Evolutionary conservation across 2,329 filamentous ascomycete genomes (phyloP).

Genomic region (Aspergillus melleus): DNA sequence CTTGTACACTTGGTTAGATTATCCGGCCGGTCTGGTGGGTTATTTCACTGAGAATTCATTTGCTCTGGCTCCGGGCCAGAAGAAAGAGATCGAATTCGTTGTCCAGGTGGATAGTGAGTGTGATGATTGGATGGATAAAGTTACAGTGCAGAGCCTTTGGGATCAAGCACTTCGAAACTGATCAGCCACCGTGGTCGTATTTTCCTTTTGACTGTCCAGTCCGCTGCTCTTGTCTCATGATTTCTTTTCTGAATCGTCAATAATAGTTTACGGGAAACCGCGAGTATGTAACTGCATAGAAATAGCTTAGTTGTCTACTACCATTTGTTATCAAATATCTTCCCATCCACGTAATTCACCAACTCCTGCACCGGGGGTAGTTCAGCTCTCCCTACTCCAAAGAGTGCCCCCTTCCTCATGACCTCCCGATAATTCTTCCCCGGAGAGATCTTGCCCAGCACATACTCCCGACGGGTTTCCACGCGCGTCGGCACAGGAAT

Average conservation of each 20-base stretch:
- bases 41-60: conserved; percentile 58
- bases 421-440: conserved; percentile 57
- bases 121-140: conserved; percentile 47
- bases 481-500: conserved; percentile 57
- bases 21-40: conserved; percentile 50
- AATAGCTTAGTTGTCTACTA: conserved; percentile 12
- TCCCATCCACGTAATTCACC: conserved; percentile 52
- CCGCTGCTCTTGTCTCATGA: not conserved
- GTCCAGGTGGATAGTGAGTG: conserved; percentile 47
- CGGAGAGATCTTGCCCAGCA: conserved; percentile 57
- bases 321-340: conserved; percentile 51
- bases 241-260: not conserved
- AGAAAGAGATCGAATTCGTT: conserved; percentile 47
- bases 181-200: not conserved
- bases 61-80: conserved; percentile 48
- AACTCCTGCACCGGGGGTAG: conserved; percentile 52
- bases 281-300: not conserved
- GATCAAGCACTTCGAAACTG: conserved; percentile 32
- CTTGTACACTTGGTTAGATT: conserved; percentile 58
- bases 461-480: conserved; percentile 52
- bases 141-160: conserved; percentile 56
- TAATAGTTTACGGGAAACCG: not conserved
- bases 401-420: conserved; percentile 53
- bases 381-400: conserved; percentile 48
- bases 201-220: not conserved